These are phyloP conservation scores for Hypoxylon sp. DNA, from an alignment of 2,329 filamentous ascomycete genomes.

Conservation along the genomic window DNA sequence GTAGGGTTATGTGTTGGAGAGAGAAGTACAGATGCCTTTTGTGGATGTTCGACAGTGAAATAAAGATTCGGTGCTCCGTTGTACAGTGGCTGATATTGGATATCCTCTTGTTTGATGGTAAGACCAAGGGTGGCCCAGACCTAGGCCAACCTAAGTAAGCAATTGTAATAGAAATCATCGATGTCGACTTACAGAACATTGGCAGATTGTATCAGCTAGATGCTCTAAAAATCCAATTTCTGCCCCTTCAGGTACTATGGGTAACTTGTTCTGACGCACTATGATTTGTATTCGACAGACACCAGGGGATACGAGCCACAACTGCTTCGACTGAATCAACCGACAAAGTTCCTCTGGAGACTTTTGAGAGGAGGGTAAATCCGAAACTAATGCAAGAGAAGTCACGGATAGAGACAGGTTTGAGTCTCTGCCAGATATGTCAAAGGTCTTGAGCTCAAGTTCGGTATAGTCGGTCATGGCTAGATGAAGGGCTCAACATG, in stretches of 20 bases:
- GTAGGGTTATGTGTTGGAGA: conserved; percentile 51
- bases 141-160: conserved; percentile 44
- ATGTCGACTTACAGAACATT: conserved; percentile 46
- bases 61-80: conserved; percentile 50
- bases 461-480: conserved; percentile 46
- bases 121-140: conserved; percentile 52
- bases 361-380: conserved; percentile 28
- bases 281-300: conserved; percentile 49
- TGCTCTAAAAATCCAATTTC: conserved; percentile 45
- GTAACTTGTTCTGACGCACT: conserved; percentile 35
- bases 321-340: conserved; percentile 46
- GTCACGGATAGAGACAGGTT: conserved; percentile 44
- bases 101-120: conserved; percentile 42
- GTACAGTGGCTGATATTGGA: conserved; percentile 45
- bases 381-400: conserved; percentile 48
- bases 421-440: conserved; percentile 41
- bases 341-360: conserved; percentile 40
- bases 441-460: conserved; percentile 49
- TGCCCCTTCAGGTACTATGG: conserved; percentile 20
- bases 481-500: conserved; percentile 11
- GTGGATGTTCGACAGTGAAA: conserved; percentile 52
- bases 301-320: conserved; percentile 52
- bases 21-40: conserved; percentile 52
- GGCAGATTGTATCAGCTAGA: conserved; percentile 47
- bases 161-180: background rate